Percentiles rank a stretch among this genome's conserved stretches.
Evolutionary conservation across 306 rosid species (phyloP).

Genomic region (Pterocarpus santalinus): DNA sequence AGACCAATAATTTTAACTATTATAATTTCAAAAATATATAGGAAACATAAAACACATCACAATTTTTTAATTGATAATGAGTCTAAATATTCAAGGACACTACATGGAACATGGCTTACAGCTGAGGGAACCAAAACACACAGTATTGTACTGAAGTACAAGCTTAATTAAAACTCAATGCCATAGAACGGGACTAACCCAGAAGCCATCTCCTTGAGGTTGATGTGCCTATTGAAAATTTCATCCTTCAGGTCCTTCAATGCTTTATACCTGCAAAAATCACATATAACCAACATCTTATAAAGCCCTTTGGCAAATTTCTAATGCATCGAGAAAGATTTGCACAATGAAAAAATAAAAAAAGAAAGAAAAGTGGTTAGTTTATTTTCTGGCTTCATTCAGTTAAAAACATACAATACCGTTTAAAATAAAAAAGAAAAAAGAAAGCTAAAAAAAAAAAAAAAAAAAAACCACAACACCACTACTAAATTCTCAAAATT

Average conservation of each 20-base stretch:
- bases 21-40: conserved; percentile 33
- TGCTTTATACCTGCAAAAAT: conserved; percentile 71
- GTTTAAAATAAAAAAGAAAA: too few relatives aligned
- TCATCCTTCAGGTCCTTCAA: conserved; percentile 86
- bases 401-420: too few relatives aligned
- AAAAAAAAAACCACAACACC: not conserved
- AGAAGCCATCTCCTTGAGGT: conserved; percentile 80
- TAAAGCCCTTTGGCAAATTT: conserved; percentile 5
- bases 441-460: too few relatives aligned
- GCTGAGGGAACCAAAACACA: conserved; percentile 23
- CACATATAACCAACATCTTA: conserved; percentile 10
- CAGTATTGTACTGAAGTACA: not conserved
- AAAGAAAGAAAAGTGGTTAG: not conserved
- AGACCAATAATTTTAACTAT: conserved; percentile 21
- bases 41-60: conserved; percentile 24
- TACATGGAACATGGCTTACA: conserved; percentile 25
- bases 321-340: conserved; percentile 7
- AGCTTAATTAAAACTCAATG: conserved; percentile 31
- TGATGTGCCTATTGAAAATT: conserved; percentile 71
- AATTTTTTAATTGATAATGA: conserved; percentile 17
- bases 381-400: not conserved
- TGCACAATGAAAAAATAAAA: conserved; percentile 5
- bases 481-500: not conserved
- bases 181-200: conserved; percentile 73
- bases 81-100: conserved; percentile 17